These are phyloP conservation scores for Corymbia maculata DNA, from an alignment of 345 rosid species.

Conservation along the genomic window DNA sequence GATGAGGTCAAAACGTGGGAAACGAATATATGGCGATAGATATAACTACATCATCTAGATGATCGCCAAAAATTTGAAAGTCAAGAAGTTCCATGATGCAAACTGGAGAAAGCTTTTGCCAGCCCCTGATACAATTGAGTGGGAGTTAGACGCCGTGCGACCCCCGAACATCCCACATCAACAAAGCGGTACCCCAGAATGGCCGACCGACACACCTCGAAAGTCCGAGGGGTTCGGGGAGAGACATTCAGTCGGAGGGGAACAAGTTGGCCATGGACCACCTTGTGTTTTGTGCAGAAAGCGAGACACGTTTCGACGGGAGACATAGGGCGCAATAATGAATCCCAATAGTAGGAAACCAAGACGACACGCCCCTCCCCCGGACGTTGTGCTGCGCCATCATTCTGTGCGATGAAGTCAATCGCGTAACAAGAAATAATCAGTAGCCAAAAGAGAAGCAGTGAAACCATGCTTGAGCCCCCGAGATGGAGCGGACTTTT, in stretches of 20 bases:
- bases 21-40: not conserved
- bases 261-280: not conserved
- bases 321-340: not conserved
- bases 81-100: not conserved
- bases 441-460: not conserved
- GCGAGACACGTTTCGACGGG: not conserved
- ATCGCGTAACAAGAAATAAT: not conserved
- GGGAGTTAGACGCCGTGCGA: not conserved
- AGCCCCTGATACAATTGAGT: not conserved
- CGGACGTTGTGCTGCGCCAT: not conserved
- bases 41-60: not conserved
- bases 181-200: not conserved
- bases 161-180: not conserved
- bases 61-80: not conserved
- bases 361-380: not conserved
- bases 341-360: not conserved
- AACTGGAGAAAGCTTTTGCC: not conserved
- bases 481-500: not conserved
- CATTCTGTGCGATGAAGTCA: not conserved
- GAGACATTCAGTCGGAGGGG: not conserved
- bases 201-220: not conserved
- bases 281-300: not conserved
- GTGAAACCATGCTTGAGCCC: not conserved
- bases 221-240: not conserved
- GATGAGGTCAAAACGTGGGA: not conserved